Base-by-base conservation (phyloP, 331 rosid genomes). In the Quercus tomentella region DNA sequence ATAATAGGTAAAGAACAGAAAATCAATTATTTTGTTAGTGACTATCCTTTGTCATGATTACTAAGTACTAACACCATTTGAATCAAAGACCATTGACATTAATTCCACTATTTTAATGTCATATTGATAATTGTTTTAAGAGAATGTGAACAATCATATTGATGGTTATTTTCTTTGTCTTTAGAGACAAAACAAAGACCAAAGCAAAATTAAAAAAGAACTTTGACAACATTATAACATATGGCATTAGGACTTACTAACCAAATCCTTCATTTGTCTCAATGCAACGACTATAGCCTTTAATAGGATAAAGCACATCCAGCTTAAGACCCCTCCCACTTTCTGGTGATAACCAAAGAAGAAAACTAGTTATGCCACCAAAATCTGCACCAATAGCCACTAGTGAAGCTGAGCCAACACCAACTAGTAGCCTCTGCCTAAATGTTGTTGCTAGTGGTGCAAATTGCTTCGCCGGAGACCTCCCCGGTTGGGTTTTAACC, bases 331-430 rank as follows among this genome's bases (percentile, higher is more conserved):
- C 80, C 31, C 96, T 87, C 55, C 92, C 89, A 56, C 26, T 89
- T 68, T 86, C 89, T 14, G 94, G 99, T 8, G 87, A 85, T 57
- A 91, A 77, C 31, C 94, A 89, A 0, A 93, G 92, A 31, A 96
- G 88, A 80, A 89, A 90, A 76, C 92, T 91, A 3, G 92, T 84
- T 33, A 84, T 73, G 69, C 97, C 97, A 4, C 86, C 84, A 62
- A 96, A 96, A 84, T 93, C 80, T 41, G 99, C 98, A 28, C 96
- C 98, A 56, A 93, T 41, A n/a, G 93, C 94, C 58, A 95, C 97
- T 54, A 90, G 76, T 70, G 97, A 91, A 77, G 97, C 97, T 67
- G 97, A 89, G 4, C 93, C 93, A 15, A 89, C 52, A 0, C 98
- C 97, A 26, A 88, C 77, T 0, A 75, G 70, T 11, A 87, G 85